These are phyloP conservation scores for Diospyros kaki DNA, from an alignment of 148 eudicot genomes.

Conservation along the genomic window DNA sequence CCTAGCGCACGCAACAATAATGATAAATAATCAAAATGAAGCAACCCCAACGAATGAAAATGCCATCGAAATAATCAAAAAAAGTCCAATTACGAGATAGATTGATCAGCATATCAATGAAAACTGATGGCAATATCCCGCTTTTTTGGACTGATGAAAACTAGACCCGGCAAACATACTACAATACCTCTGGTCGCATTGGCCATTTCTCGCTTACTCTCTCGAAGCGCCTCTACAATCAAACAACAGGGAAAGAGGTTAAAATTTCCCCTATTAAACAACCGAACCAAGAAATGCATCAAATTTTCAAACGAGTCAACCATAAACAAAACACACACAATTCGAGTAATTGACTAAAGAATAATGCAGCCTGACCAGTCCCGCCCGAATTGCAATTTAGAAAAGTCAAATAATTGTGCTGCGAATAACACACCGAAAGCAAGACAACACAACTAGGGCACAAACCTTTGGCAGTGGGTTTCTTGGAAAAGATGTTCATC, in stretches of 20 bases:
- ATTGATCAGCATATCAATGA: no score
- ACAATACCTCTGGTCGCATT: constrained; percentile 87
- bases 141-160: not conserved
- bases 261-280: not conserved
- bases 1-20: no score
- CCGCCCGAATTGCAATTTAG: not conserved
- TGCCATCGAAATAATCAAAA: no score
- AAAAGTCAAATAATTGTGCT: not conserved
- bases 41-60: no score
- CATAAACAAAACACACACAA: not conserved
- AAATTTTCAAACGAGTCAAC: constrained; percentile 1
- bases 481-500: constrained; percentile 71
- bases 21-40: no score
- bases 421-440: not conserved
- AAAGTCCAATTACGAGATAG: no score
- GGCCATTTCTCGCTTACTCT: constrained; percentile 89
- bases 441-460: constrained; percentile 26
- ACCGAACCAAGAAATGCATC: not conserved
- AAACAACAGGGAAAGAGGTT: not conserved
- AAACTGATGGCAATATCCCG: not conserved
- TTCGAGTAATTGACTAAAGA: not conserved
- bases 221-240: constrained; percentile 74
- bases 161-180: not conserved
- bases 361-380: not conserved
- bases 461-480: constrained; percentile 89